Evolutionary conservation across 257 asterid species (phyloP).

Genomic region (Lantana camara): DNA sequence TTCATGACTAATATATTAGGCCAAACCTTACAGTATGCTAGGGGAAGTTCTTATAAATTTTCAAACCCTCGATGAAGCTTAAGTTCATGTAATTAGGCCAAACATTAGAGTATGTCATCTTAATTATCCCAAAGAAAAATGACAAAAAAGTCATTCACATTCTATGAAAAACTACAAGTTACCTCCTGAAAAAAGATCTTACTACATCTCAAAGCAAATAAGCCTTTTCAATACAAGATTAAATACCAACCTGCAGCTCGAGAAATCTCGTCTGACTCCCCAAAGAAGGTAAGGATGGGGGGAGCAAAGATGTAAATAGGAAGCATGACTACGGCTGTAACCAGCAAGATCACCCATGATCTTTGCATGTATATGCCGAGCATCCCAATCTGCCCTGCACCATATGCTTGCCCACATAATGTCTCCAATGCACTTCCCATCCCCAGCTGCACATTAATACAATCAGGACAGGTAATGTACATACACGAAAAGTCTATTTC

Average conservation of each 20-base stretch:
- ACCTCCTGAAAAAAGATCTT: too few relatives aligned
- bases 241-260: conserved; percentile 65
- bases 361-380: conserved; percentile 84
- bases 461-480: too few relatives aligned
- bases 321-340: conserved; percentile 50
- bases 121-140: too few relatives aligned
- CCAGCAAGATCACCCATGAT: conserved; percentile 74
- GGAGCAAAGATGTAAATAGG: conserved; percentile 71
- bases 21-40: too few relatives aligned
- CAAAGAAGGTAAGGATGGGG: conserved; percentile 61
- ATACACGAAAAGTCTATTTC: too few relatives aligned
- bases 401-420: conserved; percentile 82
- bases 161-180: too few relatives aligned
- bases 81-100: too few relatives aligned
- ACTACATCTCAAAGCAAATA: neutral
- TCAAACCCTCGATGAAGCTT: too few relatives aligned
- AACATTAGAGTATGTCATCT: too few relatives aligned
- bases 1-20: too few relatives aligned
- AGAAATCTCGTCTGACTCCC: conserved; percentile 59
- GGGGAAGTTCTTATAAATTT: too few relatives aligned
- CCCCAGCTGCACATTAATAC: conserved; percentile 54
- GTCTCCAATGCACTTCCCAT: conserved; percentile 94
- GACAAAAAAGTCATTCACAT: too few relatives aligned
- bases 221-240: neutral
- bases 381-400: conserved; percentile 80